A percentile compares a stretch with the other conserved stretches of the same genome.
Conservation (phyloP, 257 asterid genomes). For the Cruciata laevipes region DNA sequence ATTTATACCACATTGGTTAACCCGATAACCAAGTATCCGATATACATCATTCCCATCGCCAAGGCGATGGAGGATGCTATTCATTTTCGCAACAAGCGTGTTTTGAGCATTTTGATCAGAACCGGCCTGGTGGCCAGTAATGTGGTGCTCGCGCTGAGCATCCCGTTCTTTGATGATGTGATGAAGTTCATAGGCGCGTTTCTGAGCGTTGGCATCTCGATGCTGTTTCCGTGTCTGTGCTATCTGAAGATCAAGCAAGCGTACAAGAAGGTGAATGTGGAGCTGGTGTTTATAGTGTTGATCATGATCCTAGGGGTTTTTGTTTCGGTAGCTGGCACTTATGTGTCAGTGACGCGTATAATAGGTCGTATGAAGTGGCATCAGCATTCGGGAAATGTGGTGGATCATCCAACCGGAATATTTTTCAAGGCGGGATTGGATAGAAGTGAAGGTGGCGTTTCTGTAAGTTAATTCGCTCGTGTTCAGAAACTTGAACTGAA, state of each 20-base stretch:
- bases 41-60: conserved; percentile 19
- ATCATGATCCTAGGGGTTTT: conserved; percentile 26
- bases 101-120: conserved; percentile 12
- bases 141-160: conserved; percentile 7
- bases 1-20: conserved; percentile 37
- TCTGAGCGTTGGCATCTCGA: conserved; percentile 21
- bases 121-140: conserved; percentile 17
- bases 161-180: conserved; percentile 32
- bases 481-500: background rate
- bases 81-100: background rate
- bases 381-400: background rate
- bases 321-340: conserved; percentile 32
- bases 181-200: conserved; percentile 49
- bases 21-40: conserved; percentile 42
- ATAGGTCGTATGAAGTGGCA: background rate
- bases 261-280: conserved; percentile 16
- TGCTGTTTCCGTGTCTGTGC: conserved; percentile 46
- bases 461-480: too few species aligned
- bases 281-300: conserved; percentile 18
- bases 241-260: conserved; percentile 36
- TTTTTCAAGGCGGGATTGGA: background rate
- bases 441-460: background rate
- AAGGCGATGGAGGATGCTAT: conserved; percentile 14
- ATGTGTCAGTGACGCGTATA: conserved; percentile 32
- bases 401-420: background rate